These are phyloP conservation scores for Excoecaria agallocha DNA, from an alignment of 345 rosid species.

Conservation along the genomic window DNA sequence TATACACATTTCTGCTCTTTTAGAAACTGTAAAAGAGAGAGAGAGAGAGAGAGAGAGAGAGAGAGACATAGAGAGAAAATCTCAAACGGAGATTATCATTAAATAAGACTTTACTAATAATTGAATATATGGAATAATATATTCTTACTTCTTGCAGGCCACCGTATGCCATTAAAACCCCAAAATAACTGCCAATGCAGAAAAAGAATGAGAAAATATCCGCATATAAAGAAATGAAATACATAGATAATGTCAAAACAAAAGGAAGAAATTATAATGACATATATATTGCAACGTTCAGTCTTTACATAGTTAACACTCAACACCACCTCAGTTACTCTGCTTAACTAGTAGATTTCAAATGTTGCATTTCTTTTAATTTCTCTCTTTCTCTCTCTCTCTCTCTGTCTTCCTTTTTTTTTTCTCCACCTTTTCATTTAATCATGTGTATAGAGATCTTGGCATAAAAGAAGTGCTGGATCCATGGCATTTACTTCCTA, in stretches of 20 bases:
- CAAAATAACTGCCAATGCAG: constrained; percentile 66
- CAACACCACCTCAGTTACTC: neutral
- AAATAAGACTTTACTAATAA: constrained; percentile 4
- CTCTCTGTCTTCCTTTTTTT: too few relatives aligned
- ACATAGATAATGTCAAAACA: neutral
- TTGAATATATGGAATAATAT: constrained; percentile 18
- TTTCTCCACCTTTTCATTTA: neutral
- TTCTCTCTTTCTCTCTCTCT: too few relatives aligned
- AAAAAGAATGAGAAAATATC: constrained; percentile 26
- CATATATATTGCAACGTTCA: neutral
- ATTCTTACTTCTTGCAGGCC: constrained; percentile 86
- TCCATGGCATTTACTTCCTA: too few relatives aligned
- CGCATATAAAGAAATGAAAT: neutral
- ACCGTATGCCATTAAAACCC: constrained; percentile 81
- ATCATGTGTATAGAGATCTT: neutral
- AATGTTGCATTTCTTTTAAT: neutral
- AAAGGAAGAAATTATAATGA: neutral
- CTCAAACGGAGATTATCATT: neutral
- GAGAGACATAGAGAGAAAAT: too few relatives aligned
- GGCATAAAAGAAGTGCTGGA: neutral
- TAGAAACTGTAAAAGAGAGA: constrained; percentile 83
- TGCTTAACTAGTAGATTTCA: neutral
- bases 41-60: too few relatives aligned
- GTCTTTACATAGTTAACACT: neutral
- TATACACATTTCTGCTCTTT: constrained; percentile 60